Base-by-base conservation (phyloP, 495 filamentous ascomycete genomes). In the Aspergillus campestris region DNA sequence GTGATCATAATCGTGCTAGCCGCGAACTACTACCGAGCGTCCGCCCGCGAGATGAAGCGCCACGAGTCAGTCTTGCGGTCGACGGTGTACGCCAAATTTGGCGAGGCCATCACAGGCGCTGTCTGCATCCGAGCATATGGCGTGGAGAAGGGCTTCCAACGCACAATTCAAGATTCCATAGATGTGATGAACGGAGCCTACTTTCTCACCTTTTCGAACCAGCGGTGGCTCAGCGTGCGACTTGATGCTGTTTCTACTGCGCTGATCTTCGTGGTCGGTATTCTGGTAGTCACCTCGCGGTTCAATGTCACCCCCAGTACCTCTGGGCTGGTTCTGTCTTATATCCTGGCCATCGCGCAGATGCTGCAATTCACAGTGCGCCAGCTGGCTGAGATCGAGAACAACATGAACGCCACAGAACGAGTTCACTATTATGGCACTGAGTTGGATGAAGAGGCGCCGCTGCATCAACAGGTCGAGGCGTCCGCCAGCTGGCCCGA, bases 331-430 rank as follows among this genome's bases (percentile, higher is more conserved):
- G 89, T 97, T 0, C 73, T 97, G 8, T 90, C 86, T 8, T 96
- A 95, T 59, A 94, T 97, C 51, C 74, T 97, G 2, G 77, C 83
- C 29, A 94, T 96, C 49, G 89, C 94, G n/a, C 86, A 92, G 65
- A 89, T 95, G 85, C 79, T 96, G 38, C 89, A 95, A 59, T 95
- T 94, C 65, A 89, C 89, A 3, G 86, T 97, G 13, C 80, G 91
- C 32, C 92, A 97, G 65, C 76, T 96, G 31, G 90, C 92, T 31
- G 92, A 97, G 60, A 87, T 96, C 14, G 92, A 98, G 62, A 96
- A 95, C 4, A 24, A 24, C 18, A 24, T 24, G 18, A 24, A 24
- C 18, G 18, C 18, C 18, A 24, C 18, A 24, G 18, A 24, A 24
- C 18, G 18, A 1, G 18, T 24, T 4, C 18, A 24, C 4, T 24